Base-by-base conservation (phyloP, 75 land plant genomes). In the Adiantum capillusveneris region DNA sequence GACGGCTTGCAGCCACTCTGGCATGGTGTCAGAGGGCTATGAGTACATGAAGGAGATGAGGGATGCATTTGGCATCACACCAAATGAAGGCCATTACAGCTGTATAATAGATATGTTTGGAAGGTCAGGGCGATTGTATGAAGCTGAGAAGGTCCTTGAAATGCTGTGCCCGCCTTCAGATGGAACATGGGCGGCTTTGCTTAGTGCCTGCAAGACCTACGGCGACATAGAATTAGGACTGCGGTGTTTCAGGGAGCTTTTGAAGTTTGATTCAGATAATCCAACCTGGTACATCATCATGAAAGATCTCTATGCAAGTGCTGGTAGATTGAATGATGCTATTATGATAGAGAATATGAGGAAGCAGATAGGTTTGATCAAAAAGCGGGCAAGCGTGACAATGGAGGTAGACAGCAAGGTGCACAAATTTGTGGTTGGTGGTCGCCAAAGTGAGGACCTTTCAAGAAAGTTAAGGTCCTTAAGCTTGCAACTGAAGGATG, bases 21-120 rank as follows among this genome's bases (percentile, higher is more conserved):
- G 65, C 19, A 22, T 51, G 5, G 46, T 59, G 0, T 31, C 48
- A 0, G 31, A 42, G 34, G 71, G 65, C 2, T 16, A 20, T 11
- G 45, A 13, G 14, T 39, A 20, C 14, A 31, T 68, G 13, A 27
- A 60, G 44, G 12, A 18, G 5, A 68, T 68, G 71, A 30, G 28
- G 19, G 18, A 19, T 9, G 31, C 5, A 7, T 42, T 39, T 30
- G 57, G 63, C 0, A 24, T 81, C 44, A 54, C n/a, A 12, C 77
- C 80, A 28, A 46, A 1, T 29, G 65, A 63, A 63, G 77, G 62
- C 34, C 84, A 81, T 28, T 73, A 81, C 49, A 76, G 66, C 0
- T 81, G 80, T 31, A 51, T 81, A 12, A 80, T 77, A 20, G 80
- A 73, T 65, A 62, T 77, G 0, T 52, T 81, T 36, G 80, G 67